Evolutionary conservation across 495 filamentous ascomycete species (phyloP), one percentile per base, ranked within the genome.

Genomic region (Parathielavia hyrcaniae): DNA sequence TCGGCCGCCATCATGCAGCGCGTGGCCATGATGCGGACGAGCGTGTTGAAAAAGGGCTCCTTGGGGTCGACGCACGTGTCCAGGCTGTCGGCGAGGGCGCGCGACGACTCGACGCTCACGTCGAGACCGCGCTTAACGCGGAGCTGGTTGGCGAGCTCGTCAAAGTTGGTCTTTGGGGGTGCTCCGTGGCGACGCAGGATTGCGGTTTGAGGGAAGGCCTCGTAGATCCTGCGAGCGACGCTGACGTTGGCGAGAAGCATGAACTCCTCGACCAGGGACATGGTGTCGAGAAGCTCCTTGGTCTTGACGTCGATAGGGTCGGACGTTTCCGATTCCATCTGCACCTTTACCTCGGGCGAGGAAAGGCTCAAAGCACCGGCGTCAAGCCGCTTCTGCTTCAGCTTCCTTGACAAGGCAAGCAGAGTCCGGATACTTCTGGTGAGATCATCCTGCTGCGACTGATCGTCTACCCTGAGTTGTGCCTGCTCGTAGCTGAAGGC

Each of bases 1-100:
- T 97, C 95, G 57, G 93, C 93, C 35, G 91, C 91, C 76, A 95
- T 95, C 95, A 98, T 97, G 83, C 93, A 98, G 32, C 93, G 85
- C 12, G 95, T 98, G 10, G 93, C 93, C 73, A 98, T 83, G 74
- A 98, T 96, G 62, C 93, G 90, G 66, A 97, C 81, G 13, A 98
- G 83, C 20, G 92, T 97, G 79, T 98, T 98, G 80, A 97, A 97
- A 80, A 97, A 98, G 9, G 95, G 89, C 62, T 97, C 88, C n/a
- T 78, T 65, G 0, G 83, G 70, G 66, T 96, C 91, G 46, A 85
- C 78, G 72, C 93, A 97, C 16, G 65, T 73, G 73, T 98, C 95
- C 3, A 98, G 79, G 14, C 89, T 95, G 71, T 90, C 89, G 55
- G 93, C 93, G 22, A 98, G 80, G 16, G 90, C 89, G 64, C 89